Evolutionary conservation across 2,329 filamentous ascomycete species (phyloP).

Genomic region (Arthroderma sp.): DNA sequence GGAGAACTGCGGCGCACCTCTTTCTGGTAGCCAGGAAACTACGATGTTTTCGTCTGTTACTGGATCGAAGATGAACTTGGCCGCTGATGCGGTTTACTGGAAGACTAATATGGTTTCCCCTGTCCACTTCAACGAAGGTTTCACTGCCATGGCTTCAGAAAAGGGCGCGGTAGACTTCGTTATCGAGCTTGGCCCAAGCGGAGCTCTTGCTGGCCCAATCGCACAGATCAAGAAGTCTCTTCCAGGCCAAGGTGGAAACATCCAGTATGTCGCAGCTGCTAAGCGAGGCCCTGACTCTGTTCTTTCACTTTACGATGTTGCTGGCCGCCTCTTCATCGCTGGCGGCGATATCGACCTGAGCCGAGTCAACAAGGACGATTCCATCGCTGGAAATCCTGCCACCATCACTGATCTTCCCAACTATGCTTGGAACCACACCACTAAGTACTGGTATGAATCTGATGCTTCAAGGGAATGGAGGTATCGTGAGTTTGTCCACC

Average conservation of each 20-base stretch:
- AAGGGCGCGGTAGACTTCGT: neutral
- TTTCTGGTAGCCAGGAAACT: neutral
- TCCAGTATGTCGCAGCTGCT: slow-evolving; percentile 1
- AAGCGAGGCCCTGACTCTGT: slow-evolving; percentile 6
- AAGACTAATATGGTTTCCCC: neutral
- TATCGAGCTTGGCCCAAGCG: slow-evolving; percentile 10
- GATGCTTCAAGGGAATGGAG: slow-evolving; percentile 4
- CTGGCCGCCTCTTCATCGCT: slow-evolving; percentile 3
- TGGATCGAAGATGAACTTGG: neutral
- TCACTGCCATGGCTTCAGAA: neutral
- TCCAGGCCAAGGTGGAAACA: neutral
- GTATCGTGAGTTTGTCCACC: slow-evolving; percentile 6
- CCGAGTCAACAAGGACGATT: neutral
- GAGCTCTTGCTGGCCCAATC: slow-evolving; percentile 8
- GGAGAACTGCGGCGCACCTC: neutral
- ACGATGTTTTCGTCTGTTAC: neutral
- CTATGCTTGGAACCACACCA: slow-evolving; percentile 11
- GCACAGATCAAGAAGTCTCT: slow-evolving; percentile 5
- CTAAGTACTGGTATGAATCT: slow-evolving; percentile 9
- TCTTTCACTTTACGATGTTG: slow-evolving; percentile 1
- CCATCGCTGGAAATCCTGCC: neutral
- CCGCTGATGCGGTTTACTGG: neutral
- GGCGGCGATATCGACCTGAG: slow-evolving; percentile 4
- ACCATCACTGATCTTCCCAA: slow-evolving; percentile 6
- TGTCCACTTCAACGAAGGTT: neutral